Conservation (phyloP, 1,139 yeast genomes). For the Geotrichum candidum region DNA sequence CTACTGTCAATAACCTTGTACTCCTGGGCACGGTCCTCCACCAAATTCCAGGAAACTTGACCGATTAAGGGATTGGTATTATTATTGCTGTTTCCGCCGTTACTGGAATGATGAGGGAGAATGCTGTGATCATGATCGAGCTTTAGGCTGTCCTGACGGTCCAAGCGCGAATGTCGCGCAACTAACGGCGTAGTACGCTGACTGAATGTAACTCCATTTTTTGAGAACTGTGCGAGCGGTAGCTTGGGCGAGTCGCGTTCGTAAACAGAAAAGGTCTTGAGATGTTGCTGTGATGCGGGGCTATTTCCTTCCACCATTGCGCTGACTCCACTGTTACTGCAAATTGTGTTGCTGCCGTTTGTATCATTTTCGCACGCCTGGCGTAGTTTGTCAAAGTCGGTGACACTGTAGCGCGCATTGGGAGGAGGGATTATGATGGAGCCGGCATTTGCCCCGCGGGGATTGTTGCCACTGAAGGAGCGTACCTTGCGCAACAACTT, state of each 20-base stretch:
- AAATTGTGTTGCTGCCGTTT: not conserved
- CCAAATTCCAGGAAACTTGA: conserved; percentile 7
- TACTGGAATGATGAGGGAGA: not conserved
- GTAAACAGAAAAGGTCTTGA: conserved; percentile 1
- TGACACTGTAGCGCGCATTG: not conserved
- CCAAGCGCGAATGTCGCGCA: conserved; percentile 3
- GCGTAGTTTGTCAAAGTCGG: not conserved
- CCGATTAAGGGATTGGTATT: not conserved
- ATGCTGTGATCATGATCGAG: not conserved
- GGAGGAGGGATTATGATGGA: not conserved
- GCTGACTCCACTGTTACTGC: not conserved
- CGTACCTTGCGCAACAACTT: conserved; percentile 5
- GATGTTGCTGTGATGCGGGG: not conserved
- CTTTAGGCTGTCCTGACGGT: not conserved
- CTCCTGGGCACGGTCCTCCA: conserved; percentile 1
- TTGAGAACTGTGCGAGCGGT: conserved; percentile 2
- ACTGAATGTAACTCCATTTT: conserved; percentile 8
- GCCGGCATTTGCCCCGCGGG: conserved; percentile 1
- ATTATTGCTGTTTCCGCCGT: not conserved
- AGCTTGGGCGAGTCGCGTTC: conserved; percentile 7
- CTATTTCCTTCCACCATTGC: not conserved
- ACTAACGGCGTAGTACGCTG: conserved; percentile 9
- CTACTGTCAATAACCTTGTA: conserved; percentile 4
- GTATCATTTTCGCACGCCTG: not conserved
- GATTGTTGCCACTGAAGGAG: conserved; percentile 2